A percentile compares a stretch with the other conserved stretches of the same genome.
These are phyloP conservation scores for Fragaria ananassa DNA, from an alignment of 306 rosid species.

Conservation along the genomic window DNA sequence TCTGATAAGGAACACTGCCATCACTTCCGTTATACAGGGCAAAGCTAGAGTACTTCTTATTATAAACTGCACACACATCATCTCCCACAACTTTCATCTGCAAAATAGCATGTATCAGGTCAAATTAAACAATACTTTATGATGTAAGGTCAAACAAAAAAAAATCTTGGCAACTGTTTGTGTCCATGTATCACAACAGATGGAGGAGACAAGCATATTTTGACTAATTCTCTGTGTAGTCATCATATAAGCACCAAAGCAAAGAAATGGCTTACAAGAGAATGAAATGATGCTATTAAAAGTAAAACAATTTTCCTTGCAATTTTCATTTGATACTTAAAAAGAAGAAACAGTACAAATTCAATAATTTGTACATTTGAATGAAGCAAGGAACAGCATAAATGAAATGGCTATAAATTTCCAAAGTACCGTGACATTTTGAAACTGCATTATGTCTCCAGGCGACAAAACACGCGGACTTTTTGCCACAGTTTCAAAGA, in stretches of 20 bases:
- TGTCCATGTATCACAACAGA: not conserved
- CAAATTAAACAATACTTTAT: not conserved
- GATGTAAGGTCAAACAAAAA: not conserved
- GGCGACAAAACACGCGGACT: conserved; percentile 50
- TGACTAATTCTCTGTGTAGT: no score
- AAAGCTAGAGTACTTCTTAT: conserved; percentile 43
- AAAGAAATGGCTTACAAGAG: not conserved
- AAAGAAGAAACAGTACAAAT: not conserved
- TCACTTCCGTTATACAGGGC: conserved; percentile 56
- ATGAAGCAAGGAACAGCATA: not conserved
- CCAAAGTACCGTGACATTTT: conserved; percentile 40
- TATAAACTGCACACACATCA: conserved; percentile 48
- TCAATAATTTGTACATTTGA: not conserved
- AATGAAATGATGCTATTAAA: not conserved
- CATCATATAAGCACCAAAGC: not conserved
- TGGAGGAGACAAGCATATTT: not conserved
- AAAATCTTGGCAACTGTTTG: not conserved
- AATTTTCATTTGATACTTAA: not conserved
- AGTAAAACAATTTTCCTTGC: not conserved
- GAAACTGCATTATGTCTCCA: conserved; percentile 65
- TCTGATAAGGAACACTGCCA: conserved; percentile 47
- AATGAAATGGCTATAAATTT: not conserved
- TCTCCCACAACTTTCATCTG: conserved; percentile 38
- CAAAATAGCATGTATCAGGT: conserved; percentile 14
- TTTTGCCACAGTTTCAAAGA: conserved; percentile 34